These are phyloP conservation scores for Endothia cerciana DNA, from an alignment of 2,329 filamentous ascomycete genomes.

Conservation along the genomic window DNA sequence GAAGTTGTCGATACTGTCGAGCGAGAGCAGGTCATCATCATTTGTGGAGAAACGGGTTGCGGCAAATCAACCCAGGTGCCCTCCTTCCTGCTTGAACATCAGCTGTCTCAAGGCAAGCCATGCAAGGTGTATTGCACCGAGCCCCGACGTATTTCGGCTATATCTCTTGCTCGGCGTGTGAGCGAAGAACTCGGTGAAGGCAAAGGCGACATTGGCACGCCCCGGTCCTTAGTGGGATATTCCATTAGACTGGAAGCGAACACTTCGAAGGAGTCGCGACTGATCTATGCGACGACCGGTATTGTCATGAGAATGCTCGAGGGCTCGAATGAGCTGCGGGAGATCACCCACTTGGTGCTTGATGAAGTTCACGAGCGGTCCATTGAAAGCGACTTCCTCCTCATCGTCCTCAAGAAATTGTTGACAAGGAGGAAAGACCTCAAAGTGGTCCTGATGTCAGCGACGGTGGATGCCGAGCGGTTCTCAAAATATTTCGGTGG, in stretches of 20 bases:
- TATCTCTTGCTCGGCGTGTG: conserved; percentile 89
- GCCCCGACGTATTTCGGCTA: conserved; percentile 91
- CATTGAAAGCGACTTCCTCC: conserved; percentile 94
- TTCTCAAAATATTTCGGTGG: conserved; percentile 88
- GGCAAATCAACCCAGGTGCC: conserved; percentile 99
- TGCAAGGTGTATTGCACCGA: conserved; percentile 98
- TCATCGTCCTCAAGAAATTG: conserved; percentile 88
- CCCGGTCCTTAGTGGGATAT: conserved; percentile 86
- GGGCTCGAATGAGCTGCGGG: conserved; percentile 79
- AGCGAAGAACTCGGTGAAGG: conserved; percentile 92
- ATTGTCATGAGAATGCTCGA: conserved; percentile 99
- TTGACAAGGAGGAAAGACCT: conserved; percentile 77
- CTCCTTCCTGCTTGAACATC: conserved; percentile 87
- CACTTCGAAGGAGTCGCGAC: conserved; percentile 75
- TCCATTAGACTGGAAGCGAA: conserved; percentile 93
- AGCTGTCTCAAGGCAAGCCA: conserved; percentile 75
- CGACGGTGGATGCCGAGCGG: conserved; percentile 88
- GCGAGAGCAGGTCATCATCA: conserved; percentile 82
- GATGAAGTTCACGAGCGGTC: conserved; percentile 97
- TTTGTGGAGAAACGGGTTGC: conserved; percentile 95
- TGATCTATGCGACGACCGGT: conserved; percentile 87
- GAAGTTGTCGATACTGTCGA: conserved; percentile 79
- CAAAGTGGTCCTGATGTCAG: conserved; percentile 96
- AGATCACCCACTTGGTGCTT: conserved; percentile 92
- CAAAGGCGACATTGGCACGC: conserved; percentile 79